Base-by-base conservation (phyloP, 2,329 filamentous ascomycete genomes). In the Colletotrichum abscissum region DNA sequence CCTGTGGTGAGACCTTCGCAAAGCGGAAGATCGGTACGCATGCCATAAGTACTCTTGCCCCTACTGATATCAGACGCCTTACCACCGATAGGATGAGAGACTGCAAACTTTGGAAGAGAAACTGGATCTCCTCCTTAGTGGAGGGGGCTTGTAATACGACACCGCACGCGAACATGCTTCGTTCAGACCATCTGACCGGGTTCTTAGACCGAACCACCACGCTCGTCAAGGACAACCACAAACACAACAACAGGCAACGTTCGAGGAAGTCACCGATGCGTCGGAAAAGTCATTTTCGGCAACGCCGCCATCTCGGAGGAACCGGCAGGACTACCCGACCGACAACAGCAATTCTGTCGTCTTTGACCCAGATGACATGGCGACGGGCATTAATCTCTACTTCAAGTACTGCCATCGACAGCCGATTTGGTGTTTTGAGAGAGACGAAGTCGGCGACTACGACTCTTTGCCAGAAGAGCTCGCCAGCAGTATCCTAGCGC, bases 41-140 rank as follows among this genome's bases (percentile, higher is more conserved):
- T 64, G 33, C 55, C 57, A 12, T 26, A 4, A 11, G 16, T 14
- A 26, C 19, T 6, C 22, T n/a, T n/a, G 11, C 7, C 7, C 35
- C 19, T 26, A 19, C 24, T 35, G 55, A 56, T 38, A 38, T 12
- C 16, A 42, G 46, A 33, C 9, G 12, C 55, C 67, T 74, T 28
- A 67, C 49, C 65, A 11, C 33, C 5, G 65, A 63, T 49, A 88
- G 86, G 86, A 86, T 75, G 86, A 88, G 77, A 82, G 86, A 75
- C 79, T 88, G n/a, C 86, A 86, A 16, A 84, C 85, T 63, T 76
- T 88, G 54, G 86, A 88, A 79, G 86, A 88, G 78, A 88, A 88
- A 77, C 82, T 88, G 59, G 86, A 88, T 78, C 83, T 85, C 71
- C 81, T 88, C 66, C 78, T 88, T 24, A 87, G 81, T 60, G 85